Evolutionary conservation across 208 protist genomes (phyloP).

Genomic region (Leishmania major): DNA sequence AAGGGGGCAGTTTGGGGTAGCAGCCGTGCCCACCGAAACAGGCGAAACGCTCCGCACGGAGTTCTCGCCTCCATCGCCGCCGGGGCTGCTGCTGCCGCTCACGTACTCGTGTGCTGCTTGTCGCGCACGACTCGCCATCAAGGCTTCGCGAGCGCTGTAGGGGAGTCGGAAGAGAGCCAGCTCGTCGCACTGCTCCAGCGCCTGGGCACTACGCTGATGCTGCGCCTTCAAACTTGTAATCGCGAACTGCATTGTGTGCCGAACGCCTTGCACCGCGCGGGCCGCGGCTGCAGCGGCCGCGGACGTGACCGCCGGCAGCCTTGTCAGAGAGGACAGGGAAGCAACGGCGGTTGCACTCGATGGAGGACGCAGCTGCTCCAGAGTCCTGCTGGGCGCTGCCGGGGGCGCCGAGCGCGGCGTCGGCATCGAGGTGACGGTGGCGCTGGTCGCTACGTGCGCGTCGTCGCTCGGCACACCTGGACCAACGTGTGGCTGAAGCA

Average conservation of each 20-base stretch:
- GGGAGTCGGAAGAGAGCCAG: slow-evolving; percentile 17
- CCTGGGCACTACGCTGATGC: slow-evolving; percentile 17
- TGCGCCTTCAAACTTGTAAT: slow-evolving; percentile 18
- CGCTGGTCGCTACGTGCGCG: background rate
- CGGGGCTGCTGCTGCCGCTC: background rate
- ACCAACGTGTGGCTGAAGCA: too few relatives aligned
- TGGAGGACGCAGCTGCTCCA: background rate
- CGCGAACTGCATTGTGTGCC: slow-evolving; percentile 25
- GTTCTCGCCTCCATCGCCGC: background rate
- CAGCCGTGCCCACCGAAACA: background rate
- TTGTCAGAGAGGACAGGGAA: slow-evolving; percentile 4
- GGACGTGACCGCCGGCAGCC: background rate
- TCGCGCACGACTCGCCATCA: background rate
- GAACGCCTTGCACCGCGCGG: slow-evolving; percentile 9
- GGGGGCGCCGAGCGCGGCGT: background rate
- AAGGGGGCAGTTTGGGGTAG: background rate
- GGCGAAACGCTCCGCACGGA: background rate
- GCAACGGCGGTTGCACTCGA: background rate
- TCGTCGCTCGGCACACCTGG: background rate
- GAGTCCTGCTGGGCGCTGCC: background rate
- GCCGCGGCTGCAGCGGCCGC: slow-evolving; percentile 1
- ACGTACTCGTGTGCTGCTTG: background rate
- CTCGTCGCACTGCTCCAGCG: slow-evolving; percentile 20
- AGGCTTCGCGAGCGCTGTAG: slow-evolving; percentile 17
- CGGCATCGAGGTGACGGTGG: slow-evolving; percentile 10